Evolutionary conservation across 1,284 basidiomycete species (phyloP).

Genomic region (Ustilago sp.): DNA sequence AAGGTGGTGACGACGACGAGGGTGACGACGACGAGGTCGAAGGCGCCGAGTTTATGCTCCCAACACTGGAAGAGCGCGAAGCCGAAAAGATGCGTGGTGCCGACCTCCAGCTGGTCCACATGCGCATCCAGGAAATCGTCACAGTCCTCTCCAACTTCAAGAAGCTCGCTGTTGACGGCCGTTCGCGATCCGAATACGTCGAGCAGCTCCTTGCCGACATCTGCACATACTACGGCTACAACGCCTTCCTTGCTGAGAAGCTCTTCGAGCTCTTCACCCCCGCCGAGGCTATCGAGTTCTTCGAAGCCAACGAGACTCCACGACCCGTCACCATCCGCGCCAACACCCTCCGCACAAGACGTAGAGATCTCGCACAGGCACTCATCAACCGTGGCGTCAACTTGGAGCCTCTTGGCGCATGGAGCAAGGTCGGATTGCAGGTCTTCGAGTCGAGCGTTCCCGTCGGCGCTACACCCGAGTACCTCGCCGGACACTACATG

Average conservation of each 20-base stretch:
- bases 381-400: slow-evolving; percentile 96
- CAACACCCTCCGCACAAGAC: slow-evolving; percentile 92
- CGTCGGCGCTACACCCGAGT: slow-evolving; percentile 94
- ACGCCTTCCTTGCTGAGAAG: slow-evolving; percentile 93
- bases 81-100: slow-evolving; percentile 75
- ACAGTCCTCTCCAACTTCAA: slow-evolving; percentile 74
- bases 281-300: slow-evolving; percentile 92
- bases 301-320: slow-evolving; percentile 96
- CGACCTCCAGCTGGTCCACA: slow-evolving; percentile 84
- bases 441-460: slow-evolving; percentile 97
- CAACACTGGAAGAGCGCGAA: slow-evolving; percentile 83
- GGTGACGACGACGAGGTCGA: slow-evolving; percentile 62
- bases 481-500: slow-evolving; percentile 99
- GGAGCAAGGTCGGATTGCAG: slow-evolving; percentile 97
- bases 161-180: slow-evolving; percentile 73
- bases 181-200: slow-evolving; percentile 82
- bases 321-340: slow-evolving; percentile 98
- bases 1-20: slow-evolving; percentile 24
- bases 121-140: slow-evolving; percentile 88
- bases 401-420: slow-evolving; percentile 93
- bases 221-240: slow-evolving; percentile 90
- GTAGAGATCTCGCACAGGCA: slow-evolving; percentile 92
- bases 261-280: slow-evolving; percentile 93
- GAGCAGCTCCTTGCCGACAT: slow-evolving; percentile 83
- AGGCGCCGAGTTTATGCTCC: slow-evolving; percentile 78